Conservation (phyloP, 225 moss, liverwort and hornwort genomes). For the Marchantia paleacea region DNA sequence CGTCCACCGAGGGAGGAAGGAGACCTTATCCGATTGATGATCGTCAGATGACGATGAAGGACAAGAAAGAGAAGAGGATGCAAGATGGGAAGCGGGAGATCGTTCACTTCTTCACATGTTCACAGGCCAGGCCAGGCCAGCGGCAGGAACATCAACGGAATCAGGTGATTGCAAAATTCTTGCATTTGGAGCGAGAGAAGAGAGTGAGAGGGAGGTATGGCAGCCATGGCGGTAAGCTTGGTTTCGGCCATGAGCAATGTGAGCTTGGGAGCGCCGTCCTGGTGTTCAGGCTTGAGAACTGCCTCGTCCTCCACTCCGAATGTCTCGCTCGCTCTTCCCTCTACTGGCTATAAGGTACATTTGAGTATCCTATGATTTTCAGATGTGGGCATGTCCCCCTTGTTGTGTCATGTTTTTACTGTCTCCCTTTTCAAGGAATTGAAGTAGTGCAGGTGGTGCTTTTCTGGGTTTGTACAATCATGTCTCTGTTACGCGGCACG, state of each 20-base stretch:
- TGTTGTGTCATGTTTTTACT: too few species aligned
- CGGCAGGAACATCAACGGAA: not conserved
- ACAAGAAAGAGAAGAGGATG: too few species aligned
- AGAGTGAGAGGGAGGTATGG: not conserved
- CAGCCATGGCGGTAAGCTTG: slow-evolving; percentile 24
- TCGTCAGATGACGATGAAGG: not conserved
- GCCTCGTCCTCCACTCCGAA: slow-evolving; percentile 4
- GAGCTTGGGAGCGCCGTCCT: slow-evolving; percentile 2
- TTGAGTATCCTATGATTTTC: too few species aligned
- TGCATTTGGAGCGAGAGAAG: not conserved
- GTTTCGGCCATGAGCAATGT: slow-evolving; percentile 28
- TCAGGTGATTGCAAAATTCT: not conserved
- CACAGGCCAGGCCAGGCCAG: not conserved
- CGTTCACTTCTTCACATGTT: not conserved
- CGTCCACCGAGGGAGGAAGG: not conserved
- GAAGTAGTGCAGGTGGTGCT: too few species aligned
- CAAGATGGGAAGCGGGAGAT: not conserved
- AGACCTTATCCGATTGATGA: not conserved
- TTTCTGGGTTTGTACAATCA: too few species aligned
- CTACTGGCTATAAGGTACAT: slow-evolving; percentile 12
- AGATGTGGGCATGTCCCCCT: too few species aligned
- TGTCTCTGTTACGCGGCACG: too few species aligned
- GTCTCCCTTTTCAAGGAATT: too few species aligned
- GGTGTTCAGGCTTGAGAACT: slow-evolving; percentile 4
- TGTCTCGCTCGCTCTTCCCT: slow-evolving; percentile 23